Evolutionary conservation across 495 filamentous ascomycete genomes (phyloP), one percentile per base, ranked within the genome.

Genomic region (Talaromyces adpressus): DNA sequence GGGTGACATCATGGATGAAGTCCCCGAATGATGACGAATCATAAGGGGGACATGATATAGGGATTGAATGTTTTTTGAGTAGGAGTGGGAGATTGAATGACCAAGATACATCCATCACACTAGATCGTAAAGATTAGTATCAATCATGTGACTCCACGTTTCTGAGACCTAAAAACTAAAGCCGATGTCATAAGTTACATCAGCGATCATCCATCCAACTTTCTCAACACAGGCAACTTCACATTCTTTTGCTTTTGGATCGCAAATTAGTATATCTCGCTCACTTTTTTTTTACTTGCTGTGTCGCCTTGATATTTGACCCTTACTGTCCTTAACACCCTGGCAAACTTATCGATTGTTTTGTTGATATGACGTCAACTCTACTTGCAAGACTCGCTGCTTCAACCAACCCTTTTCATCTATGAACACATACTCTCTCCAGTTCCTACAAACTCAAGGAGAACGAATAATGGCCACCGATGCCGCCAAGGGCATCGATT

Each of bases 401-500:
- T 11, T 41, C 36, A 41, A 4, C 36, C 36, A 41, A 4, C 12
- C n/a, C 36, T 14, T 4, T 6, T 41, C 14, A 0, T 41, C 6
- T 41, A 5, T 41, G 36, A 14, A 41, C 12, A 4, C 36, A 16
- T 41, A 41, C 36, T 41, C 18, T 20, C 45, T 49, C 39, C n/a
- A n/a, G 2, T 18, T 16, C n/a, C 39, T 45, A 18, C n/a, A 1
- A 16, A 2, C 39, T 20, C 45, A 7, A 49, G 45, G n/a, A 6
- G 45, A 49, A 49, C 45, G 18, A 49, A 49, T 49, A 56, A 60
- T 60, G 58, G 58, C 58, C 14, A 45, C 18, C 20, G 39, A 45
- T 16, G 25, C 9, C 36, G 32, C 18, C 36, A 27, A 60, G 22
- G 60, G 41, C 22, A 75, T 79, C 49, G 64, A 64, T 45, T 71